Evolutionary conservation across 108 stramenopile species (phyloP), one percentile per base, ranked within the genome.

Genomic region (Cylindrotheca closterium): DNA sequence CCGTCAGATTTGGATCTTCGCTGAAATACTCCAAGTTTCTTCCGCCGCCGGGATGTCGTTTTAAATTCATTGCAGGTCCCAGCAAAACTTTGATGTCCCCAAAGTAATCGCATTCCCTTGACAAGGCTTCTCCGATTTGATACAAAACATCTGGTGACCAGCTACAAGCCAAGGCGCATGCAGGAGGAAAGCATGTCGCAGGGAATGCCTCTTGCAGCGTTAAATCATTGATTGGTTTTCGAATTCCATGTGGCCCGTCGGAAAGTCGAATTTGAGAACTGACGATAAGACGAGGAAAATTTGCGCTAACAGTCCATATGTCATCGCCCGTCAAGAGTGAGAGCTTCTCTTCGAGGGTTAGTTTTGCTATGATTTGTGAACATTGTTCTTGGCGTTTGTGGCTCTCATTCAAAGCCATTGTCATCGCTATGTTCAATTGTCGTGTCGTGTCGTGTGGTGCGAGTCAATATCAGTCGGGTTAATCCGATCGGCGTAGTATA

Each of bases 1-100:
- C 82, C 1, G 74, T 75, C 29, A 88, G 42, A 29, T 32, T 32
- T 4, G 91, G 91, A 70, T 92, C 91, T 77, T 92, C 91, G n/a
- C 77, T 71, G 29, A 74, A 79, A 33, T 85, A 83, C 58, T 92
- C 91, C 55, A 88, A 84, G 33, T 75, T 85, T 8, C 87, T 60
- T 18, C 89, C 91, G 0, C 79, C 75, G 4, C 51, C 46, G 0
- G 81, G 77, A 50, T 82, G 78, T 8, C 91, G 85, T 37, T 77
- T 75, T 17, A 89, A 28, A 47, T 89, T 89, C 58, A 89, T 55
- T 23, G 79, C 81, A 18, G 87, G 87, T 27, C 87, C 84, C 12
- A 89, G 57, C 55, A 86, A 50, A 15, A 82, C 77, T 17, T 58
- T 53, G 0, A 84, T 63, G 22, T 69, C 30, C 18, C 51, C 51